A percentile compares a stretch with the other conserved stretches of the same genome.
These are phyloP conservation scores for Nemania bipapillata DNA, from an alignment of 2,329 filamentous ascomycete genomes.

Conservation along the genomic window DNA sequence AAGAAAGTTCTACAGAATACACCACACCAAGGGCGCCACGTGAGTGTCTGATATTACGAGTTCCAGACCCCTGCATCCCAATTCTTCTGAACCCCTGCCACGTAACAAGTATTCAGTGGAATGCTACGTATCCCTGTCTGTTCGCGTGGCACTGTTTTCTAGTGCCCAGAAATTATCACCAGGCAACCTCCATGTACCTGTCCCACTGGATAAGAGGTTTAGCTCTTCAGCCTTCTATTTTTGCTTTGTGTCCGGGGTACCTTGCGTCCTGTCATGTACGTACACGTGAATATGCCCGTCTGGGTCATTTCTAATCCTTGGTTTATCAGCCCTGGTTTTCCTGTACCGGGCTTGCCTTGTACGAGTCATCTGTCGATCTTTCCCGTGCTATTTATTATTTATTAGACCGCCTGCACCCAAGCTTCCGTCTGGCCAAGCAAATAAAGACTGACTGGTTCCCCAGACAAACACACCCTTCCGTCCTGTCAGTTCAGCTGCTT, in stretches of 20 bases:
- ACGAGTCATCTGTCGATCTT: conserved; percentile 36
- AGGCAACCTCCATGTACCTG: conserved; percentile 21
- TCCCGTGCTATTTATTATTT: conserved; percentile 20
- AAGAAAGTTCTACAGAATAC: conserved; percentile 28
- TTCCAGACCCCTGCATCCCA: conserved; percentile 33
- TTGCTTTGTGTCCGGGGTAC: conserved; percentile 35
- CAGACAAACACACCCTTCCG: conserved; percentile 69
- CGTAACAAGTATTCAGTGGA: conserved; percentile 21
- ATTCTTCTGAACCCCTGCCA: conserved; percentile 13
- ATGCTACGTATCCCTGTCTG: conserved; percentile 30
- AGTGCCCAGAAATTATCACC: not conserved
- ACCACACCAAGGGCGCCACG: conserved; percentile 43
- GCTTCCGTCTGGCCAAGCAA: conserved; percentile 36
- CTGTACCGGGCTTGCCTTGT: conserved; percentile 17
- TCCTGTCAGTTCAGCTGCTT: conserved; percentile 79
- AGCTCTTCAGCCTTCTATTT: conserved; percentile 39
- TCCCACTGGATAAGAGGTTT: conserved; percentile 21
- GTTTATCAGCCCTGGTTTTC: conserved; percentile 23
- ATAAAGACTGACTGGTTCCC: conserved; percentile 45
- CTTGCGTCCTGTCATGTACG: conserved; percentile 14
- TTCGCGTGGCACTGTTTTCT: conserved; percentile 26
- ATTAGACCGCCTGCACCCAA: conserved; percentile 11
- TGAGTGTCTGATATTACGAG: conserved; percentile 47
- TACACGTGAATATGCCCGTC: conserved; percentile 35
- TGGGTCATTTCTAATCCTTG: conserved; percentile 43